These are phyloP conservation scores for Simplicillium aogashimaense DNA, from an alignment of 2,329 filamentous ascomycete species.

Conservation along the genomic window DNA sequence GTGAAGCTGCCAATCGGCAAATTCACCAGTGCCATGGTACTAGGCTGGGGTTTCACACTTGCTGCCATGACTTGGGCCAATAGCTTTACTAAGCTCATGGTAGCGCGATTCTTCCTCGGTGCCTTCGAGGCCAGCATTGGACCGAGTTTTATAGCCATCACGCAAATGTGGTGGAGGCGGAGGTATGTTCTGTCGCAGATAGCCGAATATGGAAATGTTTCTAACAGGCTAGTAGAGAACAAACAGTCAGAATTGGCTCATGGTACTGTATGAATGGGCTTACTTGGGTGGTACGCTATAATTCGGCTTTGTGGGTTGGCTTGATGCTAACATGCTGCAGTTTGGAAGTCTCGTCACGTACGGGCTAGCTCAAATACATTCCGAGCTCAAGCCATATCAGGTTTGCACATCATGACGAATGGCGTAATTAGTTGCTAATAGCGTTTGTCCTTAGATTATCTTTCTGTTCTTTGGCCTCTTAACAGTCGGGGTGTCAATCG, in stretches of 20 bases:
- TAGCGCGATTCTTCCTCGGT: slow-evolving; percentile 44
- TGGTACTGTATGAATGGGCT: slow-evolving; percentile 55
- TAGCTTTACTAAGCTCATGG: slow-evolving; percentile 38
- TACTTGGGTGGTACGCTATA: slow-evolving; percentile 35
- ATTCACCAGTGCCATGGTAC: slow-evolving; percentile 45
- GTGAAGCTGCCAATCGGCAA: slow-evolving; percentile 53
- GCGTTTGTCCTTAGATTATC: slow-evolving; percentile 27
- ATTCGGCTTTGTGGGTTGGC: background rate
- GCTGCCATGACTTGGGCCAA: slow-evolving; percentile 40
- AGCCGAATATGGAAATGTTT: background rate
- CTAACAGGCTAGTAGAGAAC: slow-evolving; percentile 27
- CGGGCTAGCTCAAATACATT: slow-evolving; percentile 47
- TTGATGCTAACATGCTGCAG: slow-evolving; percentile 13
- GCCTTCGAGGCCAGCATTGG: slow-evolving; percentile 39
- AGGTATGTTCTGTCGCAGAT: slow-evolving; percentile 13
- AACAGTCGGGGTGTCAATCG: slow-evolving; percentile 33
- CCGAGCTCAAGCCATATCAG: slow-evolving; percentile 35
- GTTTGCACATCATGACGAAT: slow-evolving; percentile 13
- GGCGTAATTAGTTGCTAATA: background rate
- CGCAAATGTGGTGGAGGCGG: slow-evolving; percentile 52
- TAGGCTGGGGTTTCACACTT: slow-evolving; percentile 44
- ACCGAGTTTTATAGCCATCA: slow-evolving; percentile 46
- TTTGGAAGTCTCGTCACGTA: slow-evolving; percentile 47
- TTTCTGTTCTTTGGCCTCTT: slow-evolving; percentile 44
- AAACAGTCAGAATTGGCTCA: slow-evolving; percentile 43